phyloP scores from a whole-genome alignment of 352 stramenopile genomes.

The Pythium rhizo-oryzae region DNA sequence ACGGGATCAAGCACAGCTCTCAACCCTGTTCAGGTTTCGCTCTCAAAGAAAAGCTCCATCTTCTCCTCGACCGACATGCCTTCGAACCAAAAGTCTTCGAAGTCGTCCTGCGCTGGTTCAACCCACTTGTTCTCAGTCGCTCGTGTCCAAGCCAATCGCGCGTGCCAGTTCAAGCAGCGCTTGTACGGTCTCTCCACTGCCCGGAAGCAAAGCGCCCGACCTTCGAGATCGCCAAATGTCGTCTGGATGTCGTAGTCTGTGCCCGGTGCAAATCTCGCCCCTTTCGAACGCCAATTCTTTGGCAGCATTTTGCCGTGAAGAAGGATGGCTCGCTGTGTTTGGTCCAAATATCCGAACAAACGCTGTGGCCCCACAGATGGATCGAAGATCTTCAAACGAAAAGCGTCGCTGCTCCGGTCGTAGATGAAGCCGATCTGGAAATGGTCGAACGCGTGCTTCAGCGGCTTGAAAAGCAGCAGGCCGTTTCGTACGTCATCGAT shows the following conservation, averaged over 20 bases:
- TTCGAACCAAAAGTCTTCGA: constrained; percentile 27
- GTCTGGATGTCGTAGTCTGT: constrained; percentile 15
- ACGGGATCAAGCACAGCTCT: no score
- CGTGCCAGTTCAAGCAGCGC: constrained; percentile 17
- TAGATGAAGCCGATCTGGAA: constrained; percentile 25
- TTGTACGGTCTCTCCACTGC: constrained; percentile 16
- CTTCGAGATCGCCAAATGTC: constrained; percentile 18
- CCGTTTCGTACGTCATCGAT: constrained; percentile 28
- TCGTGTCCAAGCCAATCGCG: constrained; percentile 17
- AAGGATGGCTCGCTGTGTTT: constrained; percentile 6
- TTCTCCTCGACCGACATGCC: constrained; percentile 26
- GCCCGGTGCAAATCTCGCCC: constrained; percentile 12
- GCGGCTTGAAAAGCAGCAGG: constrained; percentile 27
- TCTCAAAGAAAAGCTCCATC: constrained; percentile 21
- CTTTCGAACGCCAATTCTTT: constrained; percentile 6
- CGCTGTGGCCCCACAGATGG: constrained; percentile 5
- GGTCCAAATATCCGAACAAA: constrained; percentile 7
- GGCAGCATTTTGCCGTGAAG: constrained; percentile 15
- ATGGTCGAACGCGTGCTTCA: constrained; percentile 27
- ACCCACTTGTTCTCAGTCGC: constrained; percentile 19
- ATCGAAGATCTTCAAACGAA: constrained; percentile 25
- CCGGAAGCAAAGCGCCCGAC: constrained; percentile 8
- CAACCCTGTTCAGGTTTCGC: not conserved
- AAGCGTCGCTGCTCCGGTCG: constrained; percentile 4
- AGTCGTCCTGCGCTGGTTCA: constrained; percentile 20